phyloP scores from a whole-genome alignment of 176 grass and related monocot genomes.

The Miscanthus lutarioriparius region DNA sequence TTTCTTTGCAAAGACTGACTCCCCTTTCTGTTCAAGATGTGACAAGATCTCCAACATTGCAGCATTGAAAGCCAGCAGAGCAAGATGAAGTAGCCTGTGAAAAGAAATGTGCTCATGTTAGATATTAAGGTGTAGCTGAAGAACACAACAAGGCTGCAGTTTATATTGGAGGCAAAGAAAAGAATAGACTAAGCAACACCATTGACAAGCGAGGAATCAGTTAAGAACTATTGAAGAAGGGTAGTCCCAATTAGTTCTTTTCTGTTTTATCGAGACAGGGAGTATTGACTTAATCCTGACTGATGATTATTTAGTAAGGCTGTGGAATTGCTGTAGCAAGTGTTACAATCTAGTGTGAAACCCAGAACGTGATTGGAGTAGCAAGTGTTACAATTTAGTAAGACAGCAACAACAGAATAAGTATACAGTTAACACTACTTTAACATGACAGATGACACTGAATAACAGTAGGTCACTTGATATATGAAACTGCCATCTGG shows the following conservation, averaged over 20 bases:
- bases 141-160: not conserved
- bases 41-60: slow-evolving; percentile 56
- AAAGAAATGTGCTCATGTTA: slow-evolving; percentile 41
- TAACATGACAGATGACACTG: not conserved
- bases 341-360: slow-evolving; percentile 10
- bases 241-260: not conserved
- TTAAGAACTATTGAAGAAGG: slow-evolving; percentile 9
- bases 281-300: slow-evolving; percentile 1
- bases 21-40: slow-evolving; percentile 38
- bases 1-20: slow-evolving; percentile 67
- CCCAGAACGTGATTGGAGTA: slow-evolving; percentile 3
- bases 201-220: not conserved
- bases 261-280: not conserved
- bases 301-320: slow-evolving; percentile 10
- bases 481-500: not conserved
- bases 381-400: not conserved
- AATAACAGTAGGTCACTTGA: not conserved
- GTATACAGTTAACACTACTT: not conserved
- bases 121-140: slow-evolving; percentile 14
- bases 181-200: not conserved
- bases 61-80: slow-evolving; percentile 60
- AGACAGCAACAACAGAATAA: slow-evolving; percentile 11
- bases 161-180: not conserved
- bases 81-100: slow-evolving; percentile 73
- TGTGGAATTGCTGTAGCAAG: slow-evolving; percentile 2